These are phyloP conservation scores for Exophiala viscosa DNA, from an alignment of 2,329 filamentous ascomycete species.

Conservation along the genomic window DNA sequence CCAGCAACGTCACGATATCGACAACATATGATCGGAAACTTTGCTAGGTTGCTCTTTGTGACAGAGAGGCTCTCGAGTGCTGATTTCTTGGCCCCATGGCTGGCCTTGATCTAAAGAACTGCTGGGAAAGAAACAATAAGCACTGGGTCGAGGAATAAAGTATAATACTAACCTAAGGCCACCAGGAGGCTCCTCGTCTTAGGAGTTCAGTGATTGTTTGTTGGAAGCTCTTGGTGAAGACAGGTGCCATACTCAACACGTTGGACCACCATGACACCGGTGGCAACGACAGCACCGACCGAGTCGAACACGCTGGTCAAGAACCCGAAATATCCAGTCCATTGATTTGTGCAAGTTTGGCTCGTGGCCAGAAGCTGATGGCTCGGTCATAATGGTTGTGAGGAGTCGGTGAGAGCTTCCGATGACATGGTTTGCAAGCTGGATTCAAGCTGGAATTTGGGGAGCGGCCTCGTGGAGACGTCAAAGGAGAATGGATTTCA, in stretches of 20 bases:
- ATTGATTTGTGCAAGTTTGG: no score
- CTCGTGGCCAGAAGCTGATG: no score
- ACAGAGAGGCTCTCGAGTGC: not conserved
- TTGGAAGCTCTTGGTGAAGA: no score
- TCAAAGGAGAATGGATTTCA: no score
- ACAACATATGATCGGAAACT: not conserved
- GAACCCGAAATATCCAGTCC: conserved; percentile 38
- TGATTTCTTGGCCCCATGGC: conserved; percentile 1
- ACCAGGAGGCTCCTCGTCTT: not conserved
- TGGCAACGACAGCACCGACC: conserved; percentile 36
- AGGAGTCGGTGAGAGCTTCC: no score
- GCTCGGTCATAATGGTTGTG: no score
- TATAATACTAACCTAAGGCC: not conserved
- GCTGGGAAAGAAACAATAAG: not conserved
- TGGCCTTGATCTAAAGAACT: conserved; percentile 6
- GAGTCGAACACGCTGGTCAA: conserved; percentile 33
- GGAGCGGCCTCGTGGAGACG: no score
- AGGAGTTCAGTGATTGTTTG: no score
- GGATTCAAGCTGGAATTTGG: no score
- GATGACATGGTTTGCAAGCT: no score
- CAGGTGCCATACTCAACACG: not conserved
- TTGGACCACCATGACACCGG: not conserved
- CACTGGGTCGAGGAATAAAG: not conserved
- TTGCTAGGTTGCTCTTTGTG: not conserved
- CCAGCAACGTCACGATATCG: no score